Conservation (phyloP, 2,329 filamentous ascomycete genomes). For the Cordyceps javanica region DNA sequence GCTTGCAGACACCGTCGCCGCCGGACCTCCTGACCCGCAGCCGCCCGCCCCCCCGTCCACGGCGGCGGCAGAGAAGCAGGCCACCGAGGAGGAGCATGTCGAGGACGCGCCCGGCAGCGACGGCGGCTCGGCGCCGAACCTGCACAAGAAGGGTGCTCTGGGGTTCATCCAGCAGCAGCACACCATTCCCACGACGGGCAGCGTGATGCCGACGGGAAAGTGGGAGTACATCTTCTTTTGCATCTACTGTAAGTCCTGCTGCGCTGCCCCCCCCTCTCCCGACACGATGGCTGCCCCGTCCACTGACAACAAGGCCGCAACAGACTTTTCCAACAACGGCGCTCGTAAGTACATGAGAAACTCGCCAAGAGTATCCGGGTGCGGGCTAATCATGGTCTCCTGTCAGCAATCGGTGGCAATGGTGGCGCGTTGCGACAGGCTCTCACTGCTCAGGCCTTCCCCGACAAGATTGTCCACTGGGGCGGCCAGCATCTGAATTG, state of each 20-base stretch:
- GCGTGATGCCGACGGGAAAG: slow-evolving; percentile 13
- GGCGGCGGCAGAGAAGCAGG: neutral
- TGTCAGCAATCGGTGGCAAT: slow-evolving; percentile 15
- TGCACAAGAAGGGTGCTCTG: slow-evolving; percentile 9
- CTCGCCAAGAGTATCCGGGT: neutral
- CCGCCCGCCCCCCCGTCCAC: neutral
- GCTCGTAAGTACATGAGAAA: slow-evolving; percentile 10
- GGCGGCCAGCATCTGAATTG: slow-evolving; percentile 7
- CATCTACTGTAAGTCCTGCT: slow-evolving; percentile 14
- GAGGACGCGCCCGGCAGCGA: neutral
- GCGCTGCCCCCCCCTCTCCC: too few relatives aligned
- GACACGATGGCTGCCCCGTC: neutral
- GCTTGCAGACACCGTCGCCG: neutral
- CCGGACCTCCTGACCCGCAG: neutral
- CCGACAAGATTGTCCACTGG: slow-evolving; percentile 11
- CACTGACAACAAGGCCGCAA: neutral
- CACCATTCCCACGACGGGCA: slow-evolving; percentile 14
- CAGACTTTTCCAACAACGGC: slow-evolving; percentile 16
- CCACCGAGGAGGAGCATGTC: slow-evolving; percentile 1
- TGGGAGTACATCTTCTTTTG: slow-evolving; percentile 17
- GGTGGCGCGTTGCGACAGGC: slow-evolving; percentile 14
- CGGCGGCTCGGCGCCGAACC: neutral
- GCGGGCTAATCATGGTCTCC: neutral
- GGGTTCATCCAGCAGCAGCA: slow-evolving; percentile 15
- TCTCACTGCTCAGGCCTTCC: slow-evolving; percentile 10